Evolutionary conservation across 352 stramenopile genomes (phyloP).

Genomic region (Pythium apleroticum): DNA sequence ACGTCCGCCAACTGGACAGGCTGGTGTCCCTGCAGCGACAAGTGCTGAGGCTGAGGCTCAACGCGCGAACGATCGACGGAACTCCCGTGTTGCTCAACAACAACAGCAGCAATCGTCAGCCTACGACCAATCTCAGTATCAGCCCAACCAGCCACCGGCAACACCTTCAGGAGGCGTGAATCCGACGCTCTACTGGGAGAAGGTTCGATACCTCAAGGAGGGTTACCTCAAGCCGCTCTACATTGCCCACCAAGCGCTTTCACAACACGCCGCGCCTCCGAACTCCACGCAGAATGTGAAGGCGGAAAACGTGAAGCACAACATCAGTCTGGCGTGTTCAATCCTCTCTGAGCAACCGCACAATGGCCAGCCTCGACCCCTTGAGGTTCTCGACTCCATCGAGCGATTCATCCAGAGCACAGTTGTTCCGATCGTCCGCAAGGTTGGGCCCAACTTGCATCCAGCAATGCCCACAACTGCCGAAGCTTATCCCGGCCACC

Average conservation of each 20-base stretch:
- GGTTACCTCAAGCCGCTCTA: conserved; percentile 48
- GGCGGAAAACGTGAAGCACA: conserved; percentile 79
- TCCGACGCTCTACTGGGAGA: conserved; percentile 68
- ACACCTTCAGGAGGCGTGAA: conserved; percentile 26
- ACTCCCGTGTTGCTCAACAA: conserved; percentile 14
- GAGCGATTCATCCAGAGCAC: conserved; percentile 81
- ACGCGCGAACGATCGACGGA: conserved; percentile 41
- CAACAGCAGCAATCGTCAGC: conserved; percentile 6
- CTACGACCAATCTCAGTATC: conserved; percentile 19
- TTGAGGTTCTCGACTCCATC: conserved; percentile 75
- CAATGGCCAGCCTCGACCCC: conserved; percentile 50
- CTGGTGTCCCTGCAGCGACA: conserved; percentile 29
- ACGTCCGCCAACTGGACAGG: conserved; percentile 17
- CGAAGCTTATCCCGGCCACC: conserved; percentile 1
- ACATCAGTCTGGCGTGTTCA: conserved; percentile 69
- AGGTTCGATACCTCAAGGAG: conserved; percentile 55
- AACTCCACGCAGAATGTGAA: conserved; percentile 70
- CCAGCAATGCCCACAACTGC: conserved; percentile 7
- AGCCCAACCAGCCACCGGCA: background rate
- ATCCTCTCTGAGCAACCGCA: conserved; percentile 54
- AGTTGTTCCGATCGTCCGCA: conserved; percentile 73
- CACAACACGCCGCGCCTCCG: conserved; percentile 55
- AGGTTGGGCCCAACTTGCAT: conserved; percentile 36
- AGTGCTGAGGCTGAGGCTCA: conserved; percentile 54
- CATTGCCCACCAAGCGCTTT: conserved; percentile 64